A percentile compares a stretch with the other conserved stretches of the same genome.
phyloP scores from a whole-genome alignment of 768 basidiomycete species.

The Pilatotrama ljubarskyi region DNA sequence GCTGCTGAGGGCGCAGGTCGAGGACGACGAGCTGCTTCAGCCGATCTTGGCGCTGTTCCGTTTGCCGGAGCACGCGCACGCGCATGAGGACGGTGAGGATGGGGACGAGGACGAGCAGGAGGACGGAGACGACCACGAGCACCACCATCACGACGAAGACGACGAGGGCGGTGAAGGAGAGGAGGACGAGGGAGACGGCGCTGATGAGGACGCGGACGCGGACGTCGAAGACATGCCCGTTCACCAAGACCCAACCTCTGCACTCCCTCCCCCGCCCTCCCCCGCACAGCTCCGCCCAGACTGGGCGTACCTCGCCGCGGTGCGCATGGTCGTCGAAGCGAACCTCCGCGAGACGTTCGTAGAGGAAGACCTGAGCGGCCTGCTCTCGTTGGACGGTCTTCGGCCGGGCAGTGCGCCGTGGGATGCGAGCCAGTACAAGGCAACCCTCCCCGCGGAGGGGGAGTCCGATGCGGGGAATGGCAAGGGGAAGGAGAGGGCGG shows the following conservation, averaged over 20 bases:
- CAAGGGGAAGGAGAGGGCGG: constrained; percentile 15
- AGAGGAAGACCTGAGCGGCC: constrained; percentile 27
- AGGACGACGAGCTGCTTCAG: constrained; percentile 18
- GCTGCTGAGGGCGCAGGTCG: neutral
- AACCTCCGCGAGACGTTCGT: constrained; percentile 46
- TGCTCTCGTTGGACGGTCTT: constrained; percentile 31
- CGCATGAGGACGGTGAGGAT: neutral
- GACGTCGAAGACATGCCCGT: neutral
- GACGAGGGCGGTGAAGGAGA: neutral
- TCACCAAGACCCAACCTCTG: neutral
- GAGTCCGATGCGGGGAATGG: neutral
- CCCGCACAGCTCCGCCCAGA: constrained; percentile 39
- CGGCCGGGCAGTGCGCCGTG: constrained; percentile 30
- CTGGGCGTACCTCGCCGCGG: constrained; percentile 53
- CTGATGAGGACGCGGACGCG: constrained; percentile 1
- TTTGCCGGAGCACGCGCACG: neutral
- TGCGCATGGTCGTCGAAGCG: constrained; percentile 50
- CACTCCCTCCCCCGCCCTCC: neutral
- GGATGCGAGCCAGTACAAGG: constrained; percentile 10
- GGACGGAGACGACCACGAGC: constrained; percentile 16
- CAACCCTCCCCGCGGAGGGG: neutral
- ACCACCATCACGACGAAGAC: constrained; percentile 23
- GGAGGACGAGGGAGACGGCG: neutral
- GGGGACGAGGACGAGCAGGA: constrained; percentile 25
- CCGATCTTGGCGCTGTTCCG: constrained; percentile 20